Evolutionary conservation across 2,329 filamentous ascomycete genomes (phyloP), one percentile per base, ranked within the genome.

Genomic region (Ciborinia camelliae): DNA sequence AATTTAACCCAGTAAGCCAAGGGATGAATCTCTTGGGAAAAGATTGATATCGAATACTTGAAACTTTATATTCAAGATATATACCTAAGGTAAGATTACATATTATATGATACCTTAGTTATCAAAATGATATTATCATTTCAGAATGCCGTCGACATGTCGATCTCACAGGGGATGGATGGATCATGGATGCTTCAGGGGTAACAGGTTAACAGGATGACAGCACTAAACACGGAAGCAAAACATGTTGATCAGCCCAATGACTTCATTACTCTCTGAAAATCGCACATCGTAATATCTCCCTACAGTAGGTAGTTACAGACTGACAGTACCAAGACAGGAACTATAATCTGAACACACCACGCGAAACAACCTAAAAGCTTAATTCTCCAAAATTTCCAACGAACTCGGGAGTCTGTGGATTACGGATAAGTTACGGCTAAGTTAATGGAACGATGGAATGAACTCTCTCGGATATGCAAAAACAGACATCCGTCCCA

Each of bases 241-340:
- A 23, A 26, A 53, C 12, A 18, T 20, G 32, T 39, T 54, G 52
- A 54, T 54, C 52, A 4, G 14, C 23, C 23, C 23, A 5, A 54
- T 54, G 35, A 39, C 51, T 37, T 41, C 52, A 54, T 54, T 15
- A 28, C 2, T 54, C 52, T 37, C 52, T 23, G 32, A 9, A 20
- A 54, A 28, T 41, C 23, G 35, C 52, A 55, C 52, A 55, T 55
- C 52, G 23, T 10, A 55, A 55, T 55, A 28, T 41, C 41, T 55
- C 23, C 32, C 41, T 20, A n/a, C n/a, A n/a, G n/a, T n/a, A n/a
- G n/a, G n/a, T n/a, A n/a, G n/a, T n/a, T n/a, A n/a, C n/a, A n/a
- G n/a, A n/a, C n/a, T n/a, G n/a, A n/a, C n/a, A n/a, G 35, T 54
- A 4, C 52, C 35, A 37, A 54, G 39, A 6, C 7, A 12, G 14